A percentile compares a stretch with the other conserved stretches of the same genome.
Evolutionary conservation across 2,329 filamentous ascomycete species (phyloP).

Genomic region (Colletotrichum tropicicola): DNA sequence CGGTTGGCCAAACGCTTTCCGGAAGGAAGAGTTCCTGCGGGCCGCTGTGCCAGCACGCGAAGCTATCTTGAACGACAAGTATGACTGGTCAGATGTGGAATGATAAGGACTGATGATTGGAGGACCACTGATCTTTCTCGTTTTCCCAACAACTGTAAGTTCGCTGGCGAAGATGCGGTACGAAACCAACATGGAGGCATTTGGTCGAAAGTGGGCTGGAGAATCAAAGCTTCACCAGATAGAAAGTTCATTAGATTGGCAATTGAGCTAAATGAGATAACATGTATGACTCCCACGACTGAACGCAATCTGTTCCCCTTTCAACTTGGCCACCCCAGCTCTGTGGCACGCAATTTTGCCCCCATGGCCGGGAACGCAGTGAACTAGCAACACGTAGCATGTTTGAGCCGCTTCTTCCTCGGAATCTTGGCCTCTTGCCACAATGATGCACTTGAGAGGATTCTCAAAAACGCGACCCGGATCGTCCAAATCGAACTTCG

Average conservation of each 20-base stretch:
- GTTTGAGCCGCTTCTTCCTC: background rate
- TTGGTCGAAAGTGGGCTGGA: too few species aligned
- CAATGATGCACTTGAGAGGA: background rate
- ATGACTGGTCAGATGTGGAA: slow-evolving; percentile 15
- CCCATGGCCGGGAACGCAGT: background rate
- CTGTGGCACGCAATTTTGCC: background rate
- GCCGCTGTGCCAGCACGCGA: slow-evolving; percentile 5
- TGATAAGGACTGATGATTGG: too few species aligned
- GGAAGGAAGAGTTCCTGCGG: slow-evolving; percentile 6
- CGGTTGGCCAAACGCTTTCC: slow-evolving; percentile 7
- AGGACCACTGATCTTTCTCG: too few species aligned
- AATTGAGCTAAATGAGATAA: background rate
- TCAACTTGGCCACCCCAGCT: background rate
- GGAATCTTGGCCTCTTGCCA: background rate
- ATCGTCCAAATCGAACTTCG: background rate
- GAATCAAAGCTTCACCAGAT: too few species aligned
- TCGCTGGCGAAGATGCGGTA: too few species aligned
- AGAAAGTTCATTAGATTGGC: too few species aligned
- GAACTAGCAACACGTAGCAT: background rate
- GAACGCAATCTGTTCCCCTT: background rate
- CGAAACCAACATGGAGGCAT: too few species aligned
- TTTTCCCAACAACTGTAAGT: too few species aligned
- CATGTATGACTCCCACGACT: background rate
- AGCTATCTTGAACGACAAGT: slow-evolving; percentile 3
- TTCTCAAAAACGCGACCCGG: background rate